A percentile compares a stretch with the other conserved stretches of the same genome.
Evolutionary conservation across 768 basidiomycete genomes (phyloP).

Genomic region (Suillus weaverae): DNA sequence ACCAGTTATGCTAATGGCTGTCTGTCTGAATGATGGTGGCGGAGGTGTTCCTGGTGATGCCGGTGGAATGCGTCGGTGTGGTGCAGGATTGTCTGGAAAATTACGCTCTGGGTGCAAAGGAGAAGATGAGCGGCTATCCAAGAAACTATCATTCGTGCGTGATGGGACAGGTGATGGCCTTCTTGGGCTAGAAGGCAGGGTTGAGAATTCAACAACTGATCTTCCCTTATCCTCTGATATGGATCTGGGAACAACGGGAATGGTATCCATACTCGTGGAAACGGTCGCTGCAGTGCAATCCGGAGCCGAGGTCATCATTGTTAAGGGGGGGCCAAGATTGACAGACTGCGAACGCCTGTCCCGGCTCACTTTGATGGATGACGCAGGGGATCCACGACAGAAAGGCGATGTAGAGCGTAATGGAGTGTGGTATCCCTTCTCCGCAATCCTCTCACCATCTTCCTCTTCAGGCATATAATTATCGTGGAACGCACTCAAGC

Average conservation of each 20-base stretch:
- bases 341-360: constrained; percentile 70
- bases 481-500: constrained; percentile 68
- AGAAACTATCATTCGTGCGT: constrained; percentile 25
- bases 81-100: constrained; percentile 31
- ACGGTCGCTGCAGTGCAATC: constrained; percentile 21
- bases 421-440: constrained; percentile 15
- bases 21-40: constrained; percentile 49
- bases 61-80: constrained; percentile 13
- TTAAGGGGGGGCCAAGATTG: constrained; percentile 42
- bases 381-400: constrained; percentile 40
- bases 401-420: constrained; percentile 14
- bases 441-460: constrained; percentile 24
- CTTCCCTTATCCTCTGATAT: constrained; percentile 34
- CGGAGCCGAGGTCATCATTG: constrained; percentile 28
- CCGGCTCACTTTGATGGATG: constrained; percentile 43
- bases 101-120: constrained; percentile 28
- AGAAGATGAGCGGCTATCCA: constrained; percentile 34
- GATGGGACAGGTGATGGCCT: constrained; percentile 29
- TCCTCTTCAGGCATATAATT: constrained; percentile 67
- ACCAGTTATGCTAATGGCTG: constrained; percentile 73
- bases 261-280: constrained; percentile 32
- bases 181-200: constrained; percentile 18
- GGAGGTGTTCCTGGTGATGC: constrained; percentile 15
- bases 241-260: constrained; percentile 30
- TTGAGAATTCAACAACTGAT: constrained; percentile 42